phyloP scores from a whole-genome alignment of 768 basidiomycete genomes.

The Pleurotus tuoliensis region DNA sequence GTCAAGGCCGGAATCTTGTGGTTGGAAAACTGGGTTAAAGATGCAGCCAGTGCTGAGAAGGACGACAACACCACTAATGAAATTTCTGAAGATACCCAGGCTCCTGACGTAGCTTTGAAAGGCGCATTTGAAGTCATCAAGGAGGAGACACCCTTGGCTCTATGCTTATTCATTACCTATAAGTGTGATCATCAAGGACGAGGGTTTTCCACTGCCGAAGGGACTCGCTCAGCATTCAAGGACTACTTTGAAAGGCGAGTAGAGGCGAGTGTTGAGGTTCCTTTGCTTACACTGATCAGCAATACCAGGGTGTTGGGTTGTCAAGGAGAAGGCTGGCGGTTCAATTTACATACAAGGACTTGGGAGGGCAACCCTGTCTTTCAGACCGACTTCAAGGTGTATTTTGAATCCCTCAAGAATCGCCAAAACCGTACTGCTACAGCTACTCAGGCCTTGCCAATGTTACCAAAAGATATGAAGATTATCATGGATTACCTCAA shows the following conservation, averaged over 20 bases:
- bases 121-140: conserved; percentile 14
- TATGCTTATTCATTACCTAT: conserved; percentile 15
- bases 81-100: neutral
- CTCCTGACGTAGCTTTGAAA: neutral
- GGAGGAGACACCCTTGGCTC: conserved; percentile 10
- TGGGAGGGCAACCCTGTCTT: conserved; percentile 19
- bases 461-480: conserved; percentile 9
- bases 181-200: conserved; percentile 16
- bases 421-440: conserved; percentile 8
- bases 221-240: conserved; percentile 15
- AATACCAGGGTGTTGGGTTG: conserved; percentile 11
- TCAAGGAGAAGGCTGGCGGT: conserved; percentile 16
- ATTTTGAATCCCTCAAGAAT: conserved; percentile 9
- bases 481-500: conserved; percentile 6
- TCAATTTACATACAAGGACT: conserved; percentile 9
- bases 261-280: no score
- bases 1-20: conserved; percentile 15
- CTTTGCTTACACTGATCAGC: no score
- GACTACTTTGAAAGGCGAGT: conserved; percentile 15
- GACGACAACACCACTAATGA: no score
- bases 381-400: conserved; percentile 9
- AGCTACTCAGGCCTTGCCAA: conserved; percentile 6
- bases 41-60: no score
- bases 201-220: conserved; percentile 15
- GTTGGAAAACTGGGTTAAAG: conserved; percentile 5